Percentiles rank a stretch among this genome's conserved stretches.
These are phyloP conservation scores for Eutrema salsugineum DNA, from an alignment of 441 rosid species.

Conservation along the genomic window DNA sequence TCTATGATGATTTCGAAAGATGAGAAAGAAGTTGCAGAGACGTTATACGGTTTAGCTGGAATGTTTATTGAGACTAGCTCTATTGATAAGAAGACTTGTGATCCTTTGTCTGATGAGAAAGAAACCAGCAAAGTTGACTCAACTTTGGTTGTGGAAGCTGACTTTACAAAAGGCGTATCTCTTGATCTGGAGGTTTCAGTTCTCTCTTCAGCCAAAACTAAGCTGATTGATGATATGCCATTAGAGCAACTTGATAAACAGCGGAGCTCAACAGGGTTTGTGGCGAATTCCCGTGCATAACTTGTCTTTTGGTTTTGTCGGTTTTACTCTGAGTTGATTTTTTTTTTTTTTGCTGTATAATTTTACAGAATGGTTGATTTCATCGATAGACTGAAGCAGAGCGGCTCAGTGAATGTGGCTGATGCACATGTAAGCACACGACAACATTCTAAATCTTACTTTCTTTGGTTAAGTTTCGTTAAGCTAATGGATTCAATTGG, in stretches of 20 bases:
- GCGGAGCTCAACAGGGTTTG: conserved; percentile 6
- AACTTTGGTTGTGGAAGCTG: conserved; percentile 15
- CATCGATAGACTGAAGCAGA: conserved; percentile 38
- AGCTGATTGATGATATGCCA: conserved; percentile 30
- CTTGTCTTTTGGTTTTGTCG: not conserved
- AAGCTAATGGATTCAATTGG: not conserved
- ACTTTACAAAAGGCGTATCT: not conserved
- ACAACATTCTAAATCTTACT: not conserved
- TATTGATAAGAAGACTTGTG: conserved; percentile 20
- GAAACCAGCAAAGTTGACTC: conserved; percentile 41
- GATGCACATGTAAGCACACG: conserved; percentile 40
- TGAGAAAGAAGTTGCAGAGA: conserved; percentile 91
- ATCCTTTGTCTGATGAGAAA: conserved; percentile 29
- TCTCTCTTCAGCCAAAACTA: conserved; percentile 25
- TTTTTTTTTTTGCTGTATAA: not conserved
- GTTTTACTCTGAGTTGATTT: not conserved
- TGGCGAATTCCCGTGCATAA: not conserved
- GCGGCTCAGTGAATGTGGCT: conserved; percentile 23
- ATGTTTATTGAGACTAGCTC: conserved; percentile 47
- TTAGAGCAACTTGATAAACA: not conserved
- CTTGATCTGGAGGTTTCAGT: not conserved
- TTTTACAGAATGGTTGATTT: conserved; percentile 6
- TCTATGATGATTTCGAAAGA: conserved; percentile 68
- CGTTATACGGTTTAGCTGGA: conserved; percentile 78
- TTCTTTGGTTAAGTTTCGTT: not conserved